Evolutionary conservation across 2,329 filamentous ascomycete genomes (phyloP), one percentile per base, ranked within the genome.

Genomic region (Paracamarosporium sp.): DNA sequence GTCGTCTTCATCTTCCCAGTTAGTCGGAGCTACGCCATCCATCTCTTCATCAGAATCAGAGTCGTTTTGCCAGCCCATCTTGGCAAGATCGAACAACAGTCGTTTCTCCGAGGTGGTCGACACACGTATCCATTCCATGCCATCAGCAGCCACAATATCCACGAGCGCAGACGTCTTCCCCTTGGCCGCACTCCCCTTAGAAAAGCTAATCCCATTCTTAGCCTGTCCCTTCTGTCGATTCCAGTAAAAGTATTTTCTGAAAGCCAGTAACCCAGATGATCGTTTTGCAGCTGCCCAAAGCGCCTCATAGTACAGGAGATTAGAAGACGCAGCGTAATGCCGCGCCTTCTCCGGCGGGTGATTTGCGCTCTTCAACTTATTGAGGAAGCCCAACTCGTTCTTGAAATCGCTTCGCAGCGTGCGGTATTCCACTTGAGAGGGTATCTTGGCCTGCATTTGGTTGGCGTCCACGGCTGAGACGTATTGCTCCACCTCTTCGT

Each of bases 81-180:
- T 89, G 3, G 89, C 88, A 61, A 90, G 81, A 64, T 91, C 88
- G 50, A 88, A 88, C 17, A 90, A 74, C 28, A 91, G 76, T 50
- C 88, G 80, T 56, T 82, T 86, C 62, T 89, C 84, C 0, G 86
- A 88, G 24, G 89, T 78, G 4, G 87, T 88, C 5, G 86, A 89
- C 1, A 91, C 84, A 71, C 90, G 90, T 53, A 88, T 82, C 89
- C 88, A 91, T 65, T 87, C 82, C 56, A 82, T 75, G 11, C 88
- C 88, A 69, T 86, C 82, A 55, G 86, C 79, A 1, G 86, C 82
- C 25, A 91, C 84, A 44, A 90, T 84, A 74, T 91, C 88, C 4
- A 90, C 86, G 51, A 85, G 76, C 1, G 85, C 85, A 59, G 80
- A 81, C 33, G 78, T 80, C 67, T 82, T 81, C 52, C 80, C 61